Conservation (phyloP, 2,329 filamentous ascomycete genomes). For the Claviceps sp. region DNA sequence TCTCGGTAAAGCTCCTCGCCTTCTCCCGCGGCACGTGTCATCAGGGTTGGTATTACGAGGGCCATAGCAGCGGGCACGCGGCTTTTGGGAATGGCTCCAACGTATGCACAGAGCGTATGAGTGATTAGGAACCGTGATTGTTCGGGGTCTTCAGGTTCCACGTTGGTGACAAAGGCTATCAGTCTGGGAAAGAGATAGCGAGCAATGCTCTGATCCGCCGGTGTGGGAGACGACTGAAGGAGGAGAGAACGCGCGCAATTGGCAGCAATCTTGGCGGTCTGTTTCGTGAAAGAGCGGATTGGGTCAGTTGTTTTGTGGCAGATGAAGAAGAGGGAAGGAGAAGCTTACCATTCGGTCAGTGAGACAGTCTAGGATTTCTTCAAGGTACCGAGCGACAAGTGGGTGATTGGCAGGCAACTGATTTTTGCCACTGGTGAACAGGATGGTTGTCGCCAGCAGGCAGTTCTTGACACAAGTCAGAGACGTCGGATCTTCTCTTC, state of each 20-base stretch:
- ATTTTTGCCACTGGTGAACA: conserved; percentile 70
- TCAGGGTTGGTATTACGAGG: conserved; percentile 62
- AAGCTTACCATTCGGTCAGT: conserved; percentile 54
- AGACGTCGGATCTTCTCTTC: conserved; percentile 59
- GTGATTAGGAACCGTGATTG: conserved; percentile 56
- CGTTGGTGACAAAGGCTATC: conserved; percentile 59
- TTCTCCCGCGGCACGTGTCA: conserved; percentile 57
- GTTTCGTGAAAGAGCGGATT: background rate
- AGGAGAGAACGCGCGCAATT: conserved; percentile 81
- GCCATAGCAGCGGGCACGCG: conserved; percentile 51
- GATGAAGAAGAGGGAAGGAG: background rate
- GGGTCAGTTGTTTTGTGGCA: background rate
- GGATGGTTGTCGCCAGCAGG: conserved; percentile 73
- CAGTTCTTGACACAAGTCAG: conserved; percentile 87
- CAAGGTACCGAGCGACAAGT: conserved; percentile 59
- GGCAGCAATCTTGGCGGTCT: conserved; percentile 79
- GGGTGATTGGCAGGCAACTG: conserved; percentile 62
- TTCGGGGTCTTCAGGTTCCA: conserved; percentile 65
- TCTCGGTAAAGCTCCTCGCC: conserved; percentile 50
- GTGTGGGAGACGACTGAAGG: conserved; percentile 46
- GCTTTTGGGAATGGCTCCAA: conserved; percentile 32
- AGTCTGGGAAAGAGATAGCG: conserved; percentile 63
- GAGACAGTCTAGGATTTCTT: conserved; percentile 76
- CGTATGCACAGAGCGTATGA: conserved; percentile 64
- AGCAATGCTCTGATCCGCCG: conserved; percentile 59